These are phyloP conservation scores for Diplodia sapinea DNA, from an alignment of 2,329 filamentous ascomycete genomes.

Conservation along the genomic window DNA sequence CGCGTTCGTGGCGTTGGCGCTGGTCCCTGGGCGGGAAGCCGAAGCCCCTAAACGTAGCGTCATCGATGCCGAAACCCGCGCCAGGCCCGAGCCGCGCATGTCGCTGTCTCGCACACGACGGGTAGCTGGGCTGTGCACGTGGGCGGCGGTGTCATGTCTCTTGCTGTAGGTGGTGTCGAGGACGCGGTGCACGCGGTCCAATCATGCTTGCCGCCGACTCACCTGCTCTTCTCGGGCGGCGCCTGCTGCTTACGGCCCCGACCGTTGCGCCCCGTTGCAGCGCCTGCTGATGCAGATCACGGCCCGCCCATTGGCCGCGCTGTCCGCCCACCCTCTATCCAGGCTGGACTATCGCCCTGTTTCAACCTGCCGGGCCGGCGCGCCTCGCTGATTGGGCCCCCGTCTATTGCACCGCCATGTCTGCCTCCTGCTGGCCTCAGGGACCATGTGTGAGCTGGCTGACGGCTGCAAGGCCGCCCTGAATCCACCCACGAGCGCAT, in stretches of 20 bases:
- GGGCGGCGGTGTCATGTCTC: not conserved
- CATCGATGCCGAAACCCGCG: not conserved
- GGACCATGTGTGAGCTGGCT: conserved; percentile 12
- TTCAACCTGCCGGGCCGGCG: conserved; percentile 1
- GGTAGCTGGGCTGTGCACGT: not conserved
- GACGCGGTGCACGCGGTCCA: conserved; percentile 10
- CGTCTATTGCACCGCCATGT: not conserved
- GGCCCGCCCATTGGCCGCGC: conserved; percentile 2
- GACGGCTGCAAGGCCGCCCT: conserved; percentile 8
- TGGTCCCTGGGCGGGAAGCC: conserved; percentile 4
- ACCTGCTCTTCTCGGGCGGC: conserved; percentile 12
- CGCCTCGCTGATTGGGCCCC: conserved; percentile 2
- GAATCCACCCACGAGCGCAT: conserved; percentile 10
- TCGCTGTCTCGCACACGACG: not conserved
- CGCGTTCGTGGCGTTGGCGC: conserved; percentile 12
- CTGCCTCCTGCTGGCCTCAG: conserved; percentile 18
- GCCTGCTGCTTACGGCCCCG: conserved; percentile 3
- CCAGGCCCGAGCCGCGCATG: conserved; percentile 19
- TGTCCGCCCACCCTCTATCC: conserved; percentile 5
- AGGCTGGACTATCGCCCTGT: conserved; percentile 8
- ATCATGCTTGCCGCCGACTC: conserved; percentile 26
- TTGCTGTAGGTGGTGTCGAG: conserved; percentile 1
- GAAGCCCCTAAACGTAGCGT: conserved; percentile 12
- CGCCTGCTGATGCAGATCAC: conserved; percentile 29
- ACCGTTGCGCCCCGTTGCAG: not conserved